These are phyloP conservation scores for Sistotremastrum niveocremeum DNA, from an alignment of 768 basidiomycete species.

Conservation along the genomic window DNA sequence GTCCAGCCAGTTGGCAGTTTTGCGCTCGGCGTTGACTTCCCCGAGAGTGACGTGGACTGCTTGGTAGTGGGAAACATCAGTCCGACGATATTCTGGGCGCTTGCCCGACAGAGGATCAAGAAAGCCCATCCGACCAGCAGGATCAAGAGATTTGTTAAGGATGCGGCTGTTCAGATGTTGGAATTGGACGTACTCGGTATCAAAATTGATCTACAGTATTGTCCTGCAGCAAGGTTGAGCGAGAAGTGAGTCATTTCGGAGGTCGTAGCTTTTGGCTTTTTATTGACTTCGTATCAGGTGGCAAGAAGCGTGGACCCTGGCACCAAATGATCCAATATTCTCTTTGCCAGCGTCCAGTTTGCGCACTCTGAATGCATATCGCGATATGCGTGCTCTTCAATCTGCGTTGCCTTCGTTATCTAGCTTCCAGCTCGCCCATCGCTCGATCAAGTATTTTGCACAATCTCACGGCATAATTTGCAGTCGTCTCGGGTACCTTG, in stretches of 20 bases:
- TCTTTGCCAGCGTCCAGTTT: constrained; percentile 8
- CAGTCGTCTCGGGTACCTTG: constrained; percentile 11
- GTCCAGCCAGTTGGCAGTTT: constrained; percentile 11
- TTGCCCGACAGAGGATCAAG: constrained; percentile 3
- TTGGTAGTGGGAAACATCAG: constrained; percentile 12
- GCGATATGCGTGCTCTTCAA: constrained; percentile 8
- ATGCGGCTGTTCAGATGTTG: constrained; percentile 14
- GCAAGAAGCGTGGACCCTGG: constrained; percentile 3
- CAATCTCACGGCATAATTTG: constrained; percentile 7
- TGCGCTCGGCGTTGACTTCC: constrained; percentile 9
- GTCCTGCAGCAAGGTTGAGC: constrained; percentile 7
- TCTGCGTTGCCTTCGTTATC: constrained; percentile 3
- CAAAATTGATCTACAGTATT: constrained; percentile 15
- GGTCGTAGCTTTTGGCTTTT: background rate
- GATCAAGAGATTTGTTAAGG: constrained; percentile 11
- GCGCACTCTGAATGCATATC: constrained; percentile 11
- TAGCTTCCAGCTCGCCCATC: constrained; percentile 9
- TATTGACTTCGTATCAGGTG: constrained; percentile 5
- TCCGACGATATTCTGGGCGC: constrained; percentile 10
- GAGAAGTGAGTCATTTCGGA: constrained; percentile 6
- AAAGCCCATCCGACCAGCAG: background rate
- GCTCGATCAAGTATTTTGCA: constrained; percentile 8
- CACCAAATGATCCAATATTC: constrained; percentile 8
- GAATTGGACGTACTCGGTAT: constrained; percentile 8
- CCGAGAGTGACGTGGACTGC: constrained; percentile 12